Conservation (phyloP, 345 rosid species). For the Eutrema japonicum region DNA sequence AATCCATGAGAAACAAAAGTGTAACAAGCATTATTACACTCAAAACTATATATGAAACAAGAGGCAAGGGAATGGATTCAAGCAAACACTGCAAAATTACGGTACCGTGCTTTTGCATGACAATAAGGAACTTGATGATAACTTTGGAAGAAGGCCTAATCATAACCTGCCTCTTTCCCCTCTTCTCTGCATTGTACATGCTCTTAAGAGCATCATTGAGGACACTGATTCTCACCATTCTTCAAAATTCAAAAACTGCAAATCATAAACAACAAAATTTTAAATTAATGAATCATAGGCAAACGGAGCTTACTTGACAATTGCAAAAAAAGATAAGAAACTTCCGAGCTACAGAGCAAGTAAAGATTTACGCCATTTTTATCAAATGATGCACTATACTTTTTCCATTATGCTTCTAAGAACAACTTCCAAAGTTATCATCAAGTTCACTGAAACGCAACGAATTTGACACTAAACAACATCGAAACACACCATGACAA, state of each 20-base stretch:
- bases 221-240: slow-evolving; percentile 45
- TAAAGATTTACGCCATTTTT: background rate
- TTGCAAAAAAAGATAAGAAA: background rate
- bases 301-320: no score
- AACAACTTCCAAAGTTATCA: no score
- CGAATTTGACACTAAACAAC: background rate
- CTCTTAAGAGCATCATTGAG: slow-evolving; percentile 42
- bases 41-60: background rate
- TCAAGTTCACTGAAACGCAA: background rate
- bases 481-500: background rate
- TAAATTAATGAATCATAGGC: background rate
- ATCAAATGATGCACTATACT: background rate
- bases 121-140: slow-evolving; percentile 43
- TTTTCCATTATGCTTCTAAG: background rate
- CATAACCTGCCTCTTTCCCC: slow-evolving; percentile 45
- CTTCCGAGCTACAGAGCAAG: background rate
- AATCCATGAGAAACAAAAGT: background rate
- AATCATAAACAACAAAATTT: background rate
- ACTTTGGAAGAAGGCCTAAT: slow-evolving; percentile 46
- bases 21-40: background rate
- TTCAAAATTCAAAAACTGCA: slow-evolving; percentile 15
- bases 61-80: background rate
- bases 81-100: background rate
- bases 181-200: slow-evolving; percentile 44
- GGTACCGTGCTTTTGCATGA: slow-evolving; percentile 44